Evolutionary conservation across 306 rosid genomes (phyloP).

Genomic region (Medicago lupulina): DNA sequence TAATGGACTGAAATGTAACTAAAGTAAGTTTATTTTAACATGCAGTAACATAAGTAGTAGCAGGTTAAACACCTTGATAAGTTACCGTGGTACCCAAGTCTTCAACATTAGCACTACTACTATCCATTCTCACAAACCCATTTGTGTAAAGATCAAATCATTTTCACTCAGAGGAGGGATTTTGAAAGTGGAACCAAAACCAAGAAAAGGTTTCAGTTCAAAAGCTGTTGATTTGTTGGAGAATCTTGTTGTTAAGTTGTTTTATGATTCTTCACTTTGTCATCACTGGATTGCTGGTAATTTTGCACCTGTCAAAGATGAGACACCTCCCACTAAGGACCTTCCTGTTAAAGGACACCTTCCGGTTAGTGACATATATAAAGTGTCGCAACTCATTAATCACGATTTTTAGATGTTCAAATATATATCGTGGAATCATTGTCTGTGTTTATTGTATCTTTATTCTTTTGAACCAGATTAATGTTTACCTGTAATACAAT

Average conservation of each 20-base stretch:
- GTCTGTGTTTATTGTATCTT: too few species aligned
- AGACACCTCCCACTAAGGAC: slow-evolving; percentile 74
- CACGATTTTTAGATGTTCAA: too few species aligned
- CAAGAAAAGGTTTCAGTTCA: slow-evolving; percentile 64
- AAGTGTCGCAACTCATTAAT: too few species aligned
- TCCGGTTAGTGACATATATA: slow-evolving; percentile 62
- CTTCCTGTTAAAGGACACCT: slow-evolving; percentile 73
- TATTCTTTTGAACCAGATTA: too few species aligned
- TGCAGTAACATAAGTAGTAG: not conserved
- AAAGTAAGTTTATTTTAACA: not conserved
- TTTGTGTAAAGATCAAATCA: not conserved
- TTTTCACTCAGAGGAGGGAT: not conserved
- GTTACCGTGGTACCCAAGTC: not conserved
- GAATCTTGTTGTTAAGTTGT: slow-evolving; percentile 69
- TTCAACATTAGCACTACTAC: not conserved
- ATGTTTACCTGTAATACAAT: too few species aligned
- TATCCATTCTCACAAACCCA: not conserved
- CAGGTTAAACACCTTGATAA: not conserved
- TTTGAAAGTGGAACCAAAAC: slow-evolving; percentile 73
- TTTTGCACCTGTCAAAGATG: slow-evolving; percentile 71
- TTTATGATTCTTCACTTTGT: slow-evolving; percentile 67
- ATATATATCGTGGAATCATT: too few species aligned
- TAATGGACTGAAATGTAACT: too few species aligned
- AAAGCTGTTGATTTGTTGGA: slow-evolving; percentile 69
- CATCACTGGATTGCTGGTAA: slow-evolving; percentile 79